Evolutionary conservation across 495 filamentous ascomycete species (phyloP), one percentile per base, ranked within the genome.

Genomic region (Usnea hakonensis): DNA sequence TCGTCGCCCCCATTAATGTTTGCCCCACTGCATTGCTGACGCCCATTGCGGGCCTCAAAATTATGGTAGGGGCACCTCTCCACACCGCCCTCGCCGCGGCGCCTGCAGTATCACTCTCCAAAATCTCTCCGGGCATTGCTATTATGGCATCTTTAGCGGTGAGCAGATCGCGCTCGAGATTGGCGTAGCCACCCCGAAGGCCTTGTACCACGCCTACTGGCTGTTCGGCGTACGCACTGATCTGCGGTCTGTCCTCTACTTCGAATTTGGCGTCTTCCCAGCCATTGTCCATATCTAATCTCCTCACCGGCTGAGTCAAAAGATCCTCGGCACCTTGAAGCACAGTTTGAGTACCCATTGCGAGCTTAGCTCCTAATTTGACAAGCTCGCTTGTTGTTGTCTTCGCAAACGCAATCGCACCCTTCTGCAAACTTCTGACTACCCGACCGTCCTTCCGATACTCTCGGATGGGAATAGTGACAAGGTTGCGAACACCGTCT

Each of bases 371-470:
- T 13, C 95, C 95, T 2, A 99, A 79, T 64, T 91, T 92, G 63
- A 96, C 87, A 11, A 96, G 79, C 70, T 97, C 95, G 16, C 85
- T 90, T 6, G 90, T 90, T 1, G 94, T 97, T 14, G 90, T 97
- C 69, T 88, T 92, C 35, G 89, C 92, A 67, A 99, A 97, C 5
- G 88, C 85, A 1, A 87, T 72, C 0, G 90, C 90, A 26, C 95
- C 95, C 72, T 96, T 97, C 63, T 89, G 85, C 56, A 99, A 87
- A 69, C 90, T 90, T 30, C 95, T 86, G 8, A 97, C 87, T 57
- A 99, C 87, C 19, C 94, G 84, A 2, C 95, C 95, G 69, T 97
- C 93, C 70, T 95, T 96, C 65, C 82, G 81, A 72, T 99, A 99
- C 69, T 99, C 95, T 52, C 81, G 82, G 72, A 97, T 87, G 0